Conservation (phyloP, 768 basidiomycete genomes). For the Lyophyllum shimeji region DNA sequence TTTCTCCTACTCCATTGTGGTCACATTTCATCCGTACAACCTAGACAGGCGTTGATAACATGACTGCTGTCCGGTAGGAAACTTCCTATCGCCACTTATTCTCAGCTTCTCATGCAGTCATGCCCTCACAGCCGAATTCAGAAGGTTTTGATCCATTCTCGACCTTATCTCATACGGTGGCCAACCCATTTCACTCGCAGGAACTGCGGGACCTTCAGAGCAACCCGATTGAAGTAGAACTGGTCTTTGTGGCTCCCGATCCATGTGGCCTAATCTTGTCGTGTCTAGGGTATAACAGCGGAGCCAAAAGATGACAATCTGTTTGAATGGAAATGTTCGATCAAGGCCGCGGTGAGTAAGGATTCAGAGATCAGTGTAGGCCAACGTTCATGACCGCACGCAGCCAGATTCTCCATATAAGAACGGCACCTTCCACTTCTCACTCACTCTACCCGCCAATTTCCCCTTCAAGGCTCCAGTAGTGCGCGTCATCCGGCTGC, state of each 20-base stretch:
- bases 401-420: slow-evolving; percentile 83
- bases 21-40: not conserved
- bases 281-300: slow-evolving; percentile 56
- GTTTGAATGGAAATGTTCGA: slow-evolving; percentile 73
- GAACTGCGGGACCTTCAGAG: slow-evolving; percentile 63
- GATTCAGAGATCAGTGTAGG: slow-evolving; percentile 1
- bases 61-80: slow-evolving; percentile 42
- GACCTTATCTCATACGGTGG: not conserved
- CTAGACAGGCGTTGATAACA: not conserved
- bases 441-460: slow-evolving; percentile 66
- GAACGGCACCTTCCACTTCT: slow-evolving; percentile 77
- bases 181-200: slow-evolving; percentile 33
- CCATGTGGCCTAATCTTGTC: slow-evolving; percentile 7
- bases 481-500: slow-evolving; percentile 36
- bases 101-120: slow-evolving; percentile 19
- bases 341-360: slow-evolving; percentile 68
- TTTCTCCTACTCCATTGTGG: no score
- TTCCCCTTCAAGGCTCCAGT: slow-evolving; percentile 88
- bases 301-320: slow-evolving; percentile 70
- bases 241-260: slow-evolving; percentile 11
- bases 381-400: slow-evolving; percentile 8
- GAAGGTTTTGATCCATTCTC: slow-evolving; percentile 44
- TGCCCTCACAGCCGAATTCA: slow-evolving; percentile 61
- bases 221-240: slow-evolving; percentile 62
- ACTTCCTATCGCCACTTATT: slow-evolving; percentile 4